These are phyloP conservation scores for Schizosaccharomyces osmophilus DNA, from an alignment of 805 yeast genomes.

Conservation along the genomic window DNA sequence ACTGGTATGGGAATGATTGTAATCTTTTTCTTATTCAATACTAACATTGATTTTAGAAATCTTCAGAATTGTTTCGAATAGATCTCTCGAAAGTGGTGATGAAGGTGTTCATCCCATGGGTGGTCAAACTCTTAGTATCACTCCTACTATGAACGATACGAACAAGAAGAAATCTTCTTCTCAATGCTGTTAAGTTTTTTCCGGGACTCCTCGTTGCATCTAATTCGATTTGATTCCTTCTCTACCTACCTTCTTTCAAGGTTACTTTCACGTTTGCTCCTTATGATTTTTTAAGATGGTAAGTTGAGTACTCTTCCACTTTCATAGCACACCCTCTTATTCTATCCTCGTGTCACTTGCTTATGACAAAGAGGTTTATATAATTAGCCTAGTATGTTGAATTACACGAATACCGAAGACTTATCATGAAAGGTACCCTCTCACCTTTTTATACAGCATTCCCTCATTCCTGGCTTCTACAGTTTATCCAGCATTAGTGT, in stretches of 20 bases:
- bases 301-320: not conserved
- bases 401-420: too few relatives aligned
- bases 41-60: constrained; percentile 25
- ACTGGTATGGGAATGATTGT: constrained; percentile 15
- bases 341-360: too few relatives aligned
- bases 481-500: too few relatives aligned
- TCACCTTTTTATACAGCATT: too few relatives aligned
- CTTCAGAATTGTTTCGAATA: constrained; percentile 81
- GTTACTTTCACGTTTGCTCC: not conserved
- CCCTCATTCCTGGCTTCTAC: too few relatives aligned
- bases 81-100: constrained; percentile 72
- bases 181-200: constrained; percentile 40
- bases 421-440: too few relatives aligned
- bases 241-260: not conserved
- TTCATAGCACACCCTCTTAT: too few relatives aligned
- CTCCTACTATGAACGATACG: constrained; percentile 77
- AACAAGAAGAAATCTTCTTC: constrained; percentile 20
- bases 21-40: not conserved
- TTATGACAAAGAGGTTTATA: too few relatives aligned
- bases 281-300: not conserved
- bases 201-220: not conserved
- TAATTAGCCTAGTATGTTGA: too few relatives aligned
- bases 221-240: too few relatives aligned
- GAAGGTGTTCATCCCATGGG: constrained; percentile 38
- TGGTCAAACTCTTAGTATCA: constrained; percentile 78